phyloP scores from a whole-genome alignment of 2,329 filamentous ascomycete genomes.

The Trichophaea hybrida region DNA sequence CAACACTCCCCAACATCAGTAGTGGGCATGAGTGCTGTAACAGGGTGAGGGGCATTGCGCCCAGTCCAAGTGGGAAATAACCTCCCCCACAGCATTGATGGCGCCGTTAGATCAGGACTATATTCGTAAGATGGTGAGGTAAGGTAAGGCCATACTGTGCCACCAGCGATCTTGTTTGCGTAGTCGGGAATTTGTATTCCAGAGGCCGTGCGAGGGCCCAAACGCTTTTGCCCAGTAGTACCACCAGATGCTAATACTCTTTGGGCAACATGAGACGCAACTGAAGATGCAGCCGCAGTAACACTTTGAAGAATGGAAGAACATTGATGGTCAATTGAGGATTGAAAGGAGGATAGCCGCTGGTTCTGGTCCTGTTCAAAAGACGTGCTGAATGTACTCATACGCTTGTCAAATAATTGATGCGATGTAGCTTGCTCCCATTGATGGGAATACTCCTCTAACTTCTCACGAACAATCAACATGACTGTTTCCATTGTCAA shows the following conservation, averaged over 20 bases:
- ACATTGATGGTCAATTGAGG: conserved; percentile 22
- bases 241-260: neutral
- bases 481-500: conserved; percentile 16
- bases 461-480: conserved; percentile 6
- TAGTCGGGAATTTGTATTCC: conserved; percentile 33
- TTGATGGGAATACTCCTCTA: neutral
- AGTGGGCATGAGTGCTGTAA: conserved; percentile 54
- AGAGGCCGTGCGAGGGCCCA: neutral
- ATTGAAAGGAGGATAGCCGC: neutral
- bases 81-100: neutral
- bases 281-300: neutral
- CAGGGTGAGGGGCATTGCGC: conserved; percentile 31
- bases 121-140: conserved; percentile 45
- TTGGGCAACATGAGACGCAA: conserved; percentile 10
- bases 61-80: conserved; percentile 8
- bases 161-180: conserved; percentile 67
- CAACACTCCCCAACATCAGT: conserved; percentile 73
- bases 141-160: conserved; percentile 43
- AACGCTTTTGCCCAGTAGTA: neutral
- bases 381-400: neutral
- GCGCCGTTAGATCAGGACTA: neutral
- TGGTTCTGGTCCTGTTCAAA: conserved; percentile 30
- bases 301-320: conserved; percentile 22
- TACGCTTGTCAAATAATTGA: neutral
- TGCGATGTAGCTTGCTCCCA: neutral